Base-by-base conservation (phyloP, 1,139 yeast species). In the Zygosaccharomyces sapae region DNA sequence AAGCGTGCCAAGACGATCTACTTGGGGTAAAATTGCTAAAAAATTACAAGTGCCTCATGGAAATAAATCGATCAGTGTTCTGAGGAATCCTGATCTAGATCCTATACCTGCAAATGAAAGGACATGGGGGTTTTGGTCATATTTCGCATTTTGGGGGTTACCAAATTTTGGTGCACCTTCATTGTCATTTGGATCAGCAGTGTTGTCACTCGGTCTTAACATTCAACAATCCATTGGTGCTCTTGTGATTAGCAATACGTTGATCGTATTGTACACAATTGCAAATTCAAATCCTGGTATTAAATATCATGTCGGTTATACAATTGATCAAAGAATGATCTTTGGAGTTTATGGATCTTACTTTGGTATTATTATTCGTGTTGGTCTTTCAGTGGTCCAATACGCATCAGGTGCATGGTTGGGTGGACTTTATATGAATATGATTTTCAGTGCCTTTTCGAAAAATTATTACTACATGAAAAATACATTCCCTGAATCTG, bases 151-250 rank as follows among this genome's bases (percentile, higher is more conserved):
- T 40, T 66, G 25, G 69, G 69, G 65, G 25, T 58, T 66, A 16
- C 46, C 64, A 36, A 62, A 63, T 30, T 46, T 65, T 5, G 57
- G 63, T 16, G 59, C 63, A 10, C 55, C 63, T 54, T 57, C 66
- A 1, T 65, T 65, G 59, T 53, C 67, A 3, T 63, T 62, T 38
- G 68, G 65, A 4, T 56, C 66, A 12, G 56, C 68, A 4, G 51
- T 64, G n/a, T 48, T 65, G 3, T 57, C 67, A 1, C 47, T 64
- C 3, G 68, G 67, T 4, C 54, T 65, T 24, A 63, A 65, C 36
- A 62, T 68, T 31, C 65, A 63, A 18, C 65, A 67, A 38, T 50
- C 69, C 2, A 67, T 69, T 64, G 71, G 70, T n/a, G 64, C 67
- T 2, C 50, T 69, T 13, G 61, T 66, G 16, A 38, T 69, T 19